A percentile compares a stretch with the other conserved stretches of the same genome.
Evolutionary conservation across 345 rosid species (phyloP).

Genomic region (Pugionium cornutum): DNA sequence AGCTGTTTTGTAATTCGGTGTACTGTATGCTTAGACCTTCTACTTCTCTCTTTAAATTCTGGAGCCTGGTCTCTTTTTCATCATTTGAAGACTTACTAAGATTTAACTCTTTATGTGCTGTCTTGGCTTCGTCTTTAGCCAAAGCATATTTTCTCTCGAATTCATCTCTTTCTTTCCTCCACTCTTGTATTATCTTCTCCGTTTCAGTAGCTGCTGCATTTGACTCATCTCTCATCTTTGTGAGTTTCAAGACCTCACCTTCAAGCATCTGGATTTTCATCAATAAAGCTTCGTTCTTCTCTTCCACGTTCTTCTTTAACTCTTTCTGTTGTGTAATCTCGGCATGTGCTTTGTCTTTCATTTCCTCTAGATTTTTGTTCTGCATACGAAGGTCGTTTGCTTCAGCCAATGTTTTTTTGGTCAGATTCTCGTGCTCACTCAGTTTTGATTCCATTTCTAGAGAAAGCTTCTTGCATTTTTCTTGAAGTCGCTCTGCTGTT

Average conservation of each 20-base stretch:
- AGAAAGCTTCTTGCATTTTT: constrained; percentile 73
- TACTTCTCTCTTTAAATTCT: constrained; percentile 52
- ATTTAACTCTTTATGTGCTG: constrained; percentile 50
- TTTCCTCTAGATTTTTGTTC: constrained; percentile 63
- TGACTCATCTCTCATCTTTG: constrained; percentile 43
- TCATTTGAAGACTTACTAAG: constrained; percentile 50
- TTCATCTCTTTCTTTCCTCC: constrained; percentile 59
- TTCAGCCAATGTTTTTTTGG: constrained; percentile 62
- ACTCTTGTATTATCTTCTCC: constrained; percentile 47
- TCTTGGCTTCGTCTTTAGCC: constrained; percentile 57
- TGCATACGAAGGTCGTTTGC: constrained; percentile 60
- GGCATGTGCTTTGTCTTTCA: constrained; percentile 58
- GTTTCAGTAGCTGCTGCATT: constrained; percentile 49
- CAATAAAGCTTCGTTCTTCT: constrained; percentile 44
- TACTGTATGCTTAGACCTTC: constrained; percentile 50
- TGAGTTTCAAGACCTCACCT: constrained; percentile 51
- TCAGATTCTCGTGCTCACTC: constrained; percentile 74
- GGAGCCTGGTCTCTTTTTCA: constrained; percentile 54
- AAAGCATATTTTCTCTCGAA: constrained; percentile 46
- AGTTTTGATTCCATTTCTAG: constrained; percentile 71
- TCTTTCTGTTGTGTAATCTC: constrained; percentile 51
- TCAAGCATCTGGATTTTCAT: constrained; percentile 62
- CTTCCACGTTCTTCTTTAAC: constrained; percentile 38
- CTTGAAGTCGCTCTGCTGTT: constrained; percentile 84
- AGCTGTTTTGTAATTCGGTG: constrained; percentile 47